Evolutionary conservation across 441 rosid genomes (phyloP).

Genomic region (Breynia disticha): DNA sequence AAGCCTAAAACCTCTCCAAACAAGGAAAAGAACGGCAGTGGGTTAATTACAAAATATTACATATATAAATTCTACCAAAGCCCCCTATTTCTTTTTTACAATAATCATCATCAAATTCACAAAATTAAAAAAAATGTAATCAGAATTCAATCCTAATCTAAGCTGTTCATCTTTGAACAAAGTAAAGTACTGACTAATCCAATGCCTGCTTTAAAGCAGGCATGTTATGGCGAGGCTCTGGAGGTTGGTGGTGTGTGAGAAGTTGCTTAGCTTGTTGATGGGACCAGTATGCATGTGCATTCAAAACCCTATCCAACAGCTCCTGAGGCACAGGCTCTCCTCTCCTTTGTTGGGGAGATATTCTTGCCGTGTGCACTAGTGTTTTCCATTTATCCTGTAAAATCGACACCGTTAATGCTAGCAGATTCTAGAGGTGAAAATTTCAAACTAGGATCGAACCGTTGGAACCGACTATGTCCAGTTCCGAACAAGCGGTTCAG

Average conservation of each 20-base stretch:
- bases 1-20: conserved; percentile 21
- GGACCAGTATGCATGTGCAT: conserved; percentile 86
- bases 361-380: conserved; percentile 90
- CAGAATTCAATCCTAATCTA: background rate
- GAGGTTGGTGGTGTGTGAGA: conserved; percentile 29
- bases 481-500: too few species aligned
- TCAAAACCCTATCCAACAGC: conserved; percentile 75
- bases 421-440: too few species aligned
- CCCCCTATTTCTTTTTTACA: conserved; percentile 19
- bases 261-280: conserved; percentile 67
- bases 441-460: too few species aligned
- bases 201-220: background rate
- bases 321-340: conserved; percentile 98
- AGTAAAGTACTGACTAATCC: too few species aligned
- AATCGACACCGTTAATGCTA: background rate
- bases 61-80: conserved; percentile 12
- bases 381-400: conserved; percentile 97
- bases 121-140: background rate
- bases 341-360: conserved; percentile 95
- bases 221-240: conserved; percentile 29
- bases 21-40: conserved; percentile 18
- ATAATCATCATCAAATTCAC: conserved; percentile 23
- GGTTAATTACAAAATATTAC: conserved; percentile 17
- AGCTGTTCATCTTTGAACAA: background rate
- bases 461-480: too few species aligned